Base-by-base conservation (phyloP, 441 rosid species). In the Populus tomentosa region DNA sequence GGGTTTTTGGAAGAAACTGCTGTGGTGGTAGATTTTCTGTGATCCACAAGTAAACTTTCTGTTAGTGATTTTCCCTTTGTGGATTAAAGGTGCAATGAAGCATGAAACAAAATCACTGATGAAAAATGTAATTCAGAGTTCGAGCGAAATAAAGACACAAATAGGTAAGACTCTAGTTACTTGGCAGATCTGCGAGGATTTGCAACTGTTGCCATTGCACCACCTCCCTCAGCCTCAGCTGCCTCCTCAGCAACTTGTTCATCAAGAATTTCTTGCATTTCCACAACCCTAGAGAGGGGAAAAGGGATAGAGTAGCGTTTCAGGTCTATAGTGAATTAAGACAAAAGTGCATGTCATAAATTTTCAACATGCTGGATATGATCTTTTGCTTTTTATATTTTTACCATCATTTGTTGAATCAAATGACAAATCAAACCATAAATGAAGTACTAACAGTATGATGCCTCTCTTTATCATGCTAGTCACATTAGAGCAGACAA, bases 251-350 rank as follows among this genome's bases (percentile, higher is more conserved):
- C 97, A 81, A 97, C 88, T 86, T 97, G 97, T 79, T 94, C 92
- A 82, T 97, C 99, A 82, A 93, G 91, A 82, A 97, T 97, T 89
- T 97, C 99, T 91, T 97, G 99, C 98, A 92, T 97, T 85, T 97
- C 99, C 82, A 97, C 98, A 77, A 97, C 98, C 90, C 99, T 97
- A 77, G 73, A 82, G 72, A 26, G 73, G 71, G 36, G 62, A 35
- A 65, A 40, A 35, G 24, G 63, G 63, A 72, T 24, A 65, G 8
- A 23, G 18, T 5, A 65, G 32, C 7, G 1, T 13, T 16, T 24
- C 33, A 36, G 8, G 20, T 63, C 7, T 71, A 53, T 10, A 20
- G n/a, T 70, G 71, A 79, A 70, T 67, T 64, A 30, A 56, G 56
- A 20, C 16, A 74, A 42, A 26, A 11, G 18, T 20, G 56, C 53